Evolutionary conservation across 2,329 filamentous ascomycete species (phyloP), one percentile per base, ranked within the genome.

Genomic region (Colletotrichum gigasporum): DNA sequence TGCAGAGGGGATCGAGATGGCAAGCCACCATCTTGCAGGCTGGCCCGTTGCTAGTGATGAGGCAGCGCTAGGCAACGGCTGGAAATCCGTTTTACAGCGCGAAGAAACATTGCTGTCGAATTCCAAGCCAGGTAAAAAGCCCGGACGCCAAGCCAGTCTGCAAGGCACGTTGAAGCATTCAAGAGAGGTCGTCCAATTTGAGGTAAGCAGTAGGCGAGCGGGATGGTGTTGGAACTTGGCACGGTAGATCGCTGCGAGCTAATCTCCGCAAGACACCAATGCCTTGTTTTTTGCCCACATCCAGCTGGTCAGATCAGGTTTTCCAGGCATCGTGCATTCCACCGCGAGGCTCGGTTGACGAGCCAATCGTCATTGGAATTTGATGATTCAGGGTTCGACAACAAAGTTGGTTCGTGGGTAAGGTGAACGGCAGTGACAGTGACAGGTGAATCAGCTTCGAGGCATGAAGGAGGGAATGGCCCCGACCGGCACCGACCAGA

Each of bases 231-330:
- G 32, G 30, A 14, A 37, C 56, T 62, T 62, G 62, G 62, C 62
- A 20, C 20, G 42, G 62, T 32, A 30, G 56, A 65, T 65, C 62
- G 18, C 57, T 62, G 48, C 62, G 35, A 24, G 56, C n/a, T 48
- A 48, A 65, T 65, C 42, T 55, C 20, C 30, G 9, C 42, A 44
- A 48, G 32, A 54, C 35, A 44, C 11, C 22, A 35, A 14, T 65
- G 26, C 42, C 50, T 42, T 62, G 62, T 14, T 64, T 64, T 50
- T 37, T 26, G 26, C 32, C 55, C 8, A 28, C 47, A 37, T 59
- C 26, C 39, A 42, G 11, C 18, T 50, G 18, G 34, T 18, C 26
- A 16, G 2, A 34, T 39, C 41, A 37, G 30, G 58, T 45, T 51
- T 53, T 20, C 20, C 22, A 39, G n/a, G 32, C 22, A 39, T 41